Base-by-base conservation (phyloP, 768 basidiomycete genomes). In the Hebeloma cylindrosporum region DNA sequence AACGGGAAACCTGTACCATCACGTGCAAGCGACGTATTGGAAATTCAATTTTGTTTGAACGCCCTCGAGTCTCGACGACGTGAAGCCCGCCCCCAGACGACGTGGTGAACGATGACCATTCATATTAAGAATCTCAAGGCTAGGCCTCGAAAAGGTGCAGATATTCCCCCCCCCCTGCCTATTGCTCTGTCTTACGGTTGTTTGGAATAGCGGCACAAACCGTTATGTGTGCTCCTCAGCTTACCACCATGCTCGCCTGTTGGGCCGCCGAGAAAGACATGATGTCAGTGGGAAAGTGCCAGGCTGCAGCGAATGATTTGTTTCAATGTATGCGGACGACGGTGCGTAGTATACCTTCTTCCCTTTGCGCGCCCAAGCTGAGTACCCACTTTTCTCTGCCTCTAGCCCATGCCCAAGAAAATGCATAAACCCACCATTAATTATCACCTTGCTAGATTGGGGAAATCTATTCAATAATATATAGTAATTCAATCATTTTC, bases 241-340 rank as follows among this genome's bases (percentile, higher is more conserved):
- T 93, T 44, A 74, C 82, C 13, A 67, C 77, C 33, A 87, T 94
- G 87, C 79, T 94, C 25, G 80, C 82, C 26, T 94, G 91, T 64
- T 93, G 88, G 89, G 87, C 91, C 20, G 85, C 85, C 11, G 76
- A 76, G 5, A 65, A 69, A 10, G 90, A 93, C 62, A 49, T 83
- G 26, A 70, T 72, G 40, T 79, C 80, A 9, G 66, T 69, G 4
- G 64, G 62, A 1, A 60, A 67, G 10, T 94, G 91, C 61, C 70
- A 75, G 53, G 72, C 75, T 14, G 65, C 75, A 10, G 82, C 89
- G 1, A 64, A 82, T 52, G 62, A 68, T 29, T 65, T 93, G 38
- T 87, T 82, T 58, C 73, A 80, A 26, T 94, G 91, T 70, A 93
- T 94, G 92, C 74, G 83, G 56, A 88, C 84, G 27, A 78, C 86